phyloP scores from a whole-genome alignment of 2,329 filamentous ascomycete species.

The Colletotrichum sp. region DNA sequence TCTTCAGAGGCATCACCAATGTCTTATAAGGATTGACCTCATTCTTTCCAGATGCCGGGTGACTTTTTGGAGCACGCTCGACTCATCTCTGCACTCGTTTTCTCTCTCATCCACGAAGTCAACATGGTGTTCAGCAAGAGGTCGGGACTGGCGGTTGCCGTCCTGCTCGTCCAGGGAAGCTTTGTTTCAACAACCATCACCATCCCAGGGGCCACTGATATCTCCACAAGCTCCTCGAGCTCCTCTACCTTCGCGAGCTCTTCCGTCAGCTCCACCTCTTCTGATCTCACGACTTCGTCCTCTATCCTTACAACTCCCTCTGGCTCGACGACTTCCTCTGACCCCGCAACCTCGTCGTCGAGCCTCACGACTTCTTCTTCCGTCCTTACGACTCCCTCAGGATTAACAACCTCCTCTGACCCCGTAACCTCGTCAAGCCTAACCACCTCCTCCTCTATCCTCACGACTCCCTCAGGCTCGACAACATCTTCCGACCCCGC shows the following conservation, averaged over 20 bases:
- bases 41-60: not conserved
- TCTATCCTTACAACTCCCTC: not conserved
- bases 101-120: not conserved
- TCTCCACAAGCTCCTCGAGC: not conserved
- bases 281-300: not conserved
- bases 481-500: too few relatives aligned
- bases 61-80: not conserved
- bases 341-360: accelerated
- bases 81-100: not conserved
- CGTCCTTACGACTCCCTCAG: not conserved
- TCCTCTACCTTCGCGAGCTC: not conserved
- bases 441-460: too few relatives aligned
- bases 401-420: not conserved
- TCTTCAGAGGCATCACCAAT: not conserved
- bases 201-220: not conserved
- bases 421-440: too few relatives aligned
- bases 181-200: not conserved
- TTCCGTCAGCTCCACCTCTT: not conserved
- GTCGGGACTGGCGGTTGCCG: not conserved
- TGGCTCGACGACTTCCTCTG: not conserved
- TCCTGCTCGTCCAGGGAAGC: not conserved
- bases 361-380: not conserved
- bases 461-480: too few relatives aligned
- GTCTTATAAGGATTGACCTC: not conserved
- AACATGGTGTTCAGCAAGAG: not conserved